Evolutionary conservation across 2,329 filamentous ascomycete species (phyloP), one percentile per base, ranked within the genome.

Genomic region (Stemphylium lycopersici): DNA sequence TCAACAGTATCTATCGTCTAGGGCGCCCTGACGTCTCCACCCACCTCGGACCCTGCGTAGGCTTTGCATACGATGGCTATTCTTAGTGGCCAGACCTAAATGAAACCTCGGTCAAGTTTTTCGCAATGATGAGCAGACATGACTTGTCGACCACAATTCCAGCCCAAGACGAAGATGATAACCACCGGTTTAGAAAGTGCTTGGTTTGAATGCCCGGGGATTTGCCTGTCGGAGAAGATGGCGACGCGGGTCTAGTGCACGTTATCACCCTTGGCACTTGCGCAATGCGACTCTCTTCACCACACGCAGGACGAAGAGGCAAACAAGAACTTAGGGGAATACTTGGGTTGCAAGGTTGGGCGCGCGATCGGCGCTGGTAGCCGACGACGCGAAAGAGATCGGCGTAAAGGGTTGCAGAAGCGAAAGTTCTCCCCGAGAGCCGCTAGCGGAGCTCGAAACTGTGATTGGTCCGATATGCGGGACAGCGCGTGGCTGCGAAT

Each of bases 351-450:
- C 40, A 31, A 50, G 43, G 49, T 43, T 55, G 47, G 52, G 38
- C 33, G 48, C 15, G 16, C 38, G 39, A 48, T 52, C 52, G 44
- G 36, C 55, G 26, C 13, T 32, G 29, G 38, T 46, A 46, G 44
- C 51, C 47, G 31, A 32, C 43, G 47, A 47, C 24, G 43, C 55
- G 47, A 55, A 48, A 41, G 47, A 33, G 51, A 54, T 54, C 49
- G 33, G 22, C 49, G 37, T 33, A 44, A 31, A 46, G 36, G 49
- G n/a, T 53, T 22, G 45, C 33, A 24, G 38, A 49, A 40, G 51
- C 39, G 45, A 49, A 31, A 16, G 22, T 34, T 50, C 15, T 48
- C 42, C 47, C 47, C 33, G 26, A 44, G 11, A 15, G 29, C 24
- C 38, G 52, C 47, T 48, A 44, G 36, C n/a, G 24, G 3, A 7